Evolutionary conservation across 108 stramenopile genomes (phyloP).

Genomic region (Skeletonema potamos): DNA sequence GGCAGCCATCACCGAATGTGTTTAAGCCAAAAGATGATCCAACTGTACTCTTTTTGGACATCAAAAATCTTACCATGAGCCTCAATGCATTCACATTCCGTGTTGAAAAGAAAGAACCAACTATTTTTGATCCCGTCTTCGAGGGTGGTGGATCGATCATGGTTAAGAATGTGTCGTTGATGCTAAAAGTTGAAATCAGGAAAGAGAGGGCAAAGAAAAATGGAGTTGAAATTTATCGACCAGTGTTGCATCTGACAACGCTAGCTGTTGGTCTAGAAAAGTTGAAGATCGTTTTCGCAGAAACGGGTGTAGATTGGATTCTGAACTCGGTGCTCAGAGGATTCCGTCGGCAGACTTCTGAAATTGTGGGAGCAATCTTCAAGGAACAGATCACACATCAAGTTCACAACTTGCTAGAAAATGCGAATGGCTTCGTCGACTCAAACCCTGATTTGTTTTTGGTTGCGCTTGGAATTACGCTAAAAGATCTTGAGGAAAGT

Average conservation of each 20-base stretch:
- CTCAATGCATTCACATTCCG: constrained; percentile 73
- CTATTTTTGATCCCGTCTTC: constrained; percentile 85
- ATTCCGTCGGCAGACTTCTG: constrained; percentile 69
- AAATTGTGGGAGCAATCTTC: constrained; percentile 67
- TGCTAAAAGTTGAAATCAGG: constrained; percentile 70
- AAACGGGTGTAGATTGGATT: constrained; percentile 86
- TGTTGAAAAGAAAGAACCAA: constrained; percentile 70
- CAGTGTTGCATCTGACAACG: constrained; percentile 61
- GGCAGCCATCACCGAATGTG: constrained; percentile 18
- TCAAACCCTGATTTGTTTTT: constrained; percentile 72
- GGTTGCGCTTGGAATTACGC: constrained; percentile 65
- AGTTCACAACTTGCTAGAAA: constrained; percentile 58
- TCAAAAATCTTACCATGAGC: constrained; percentile 71
- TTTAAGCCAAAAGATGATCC: constrained; percentile 78
- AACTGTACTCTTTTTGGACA: constrained; percentile 75
- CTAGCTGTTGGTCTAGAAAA: constrained; percentile 70
- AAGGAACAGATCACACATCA: constrained; percentile 69
- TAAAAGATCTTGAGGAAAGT: constrained; percentile 81
- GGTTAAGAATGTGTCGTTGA: constrained; percentile 74
- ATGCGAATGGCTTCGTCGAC: constrained; percentile 69
- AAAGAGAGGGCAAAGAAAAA: constrained; percentile 49
- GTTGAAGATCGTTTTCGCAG: constrained; percentile 64
- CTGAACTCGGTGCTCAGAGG: constrained; percentile 74
- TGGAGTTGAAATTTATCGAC: constrained; percentile 40
- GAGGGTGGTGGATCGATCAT: constrained; percentile 67